Evolutionary conservation across 306 rosid genomes (phyloP).

Genomic region (Clitoria ternatea): DNA sequence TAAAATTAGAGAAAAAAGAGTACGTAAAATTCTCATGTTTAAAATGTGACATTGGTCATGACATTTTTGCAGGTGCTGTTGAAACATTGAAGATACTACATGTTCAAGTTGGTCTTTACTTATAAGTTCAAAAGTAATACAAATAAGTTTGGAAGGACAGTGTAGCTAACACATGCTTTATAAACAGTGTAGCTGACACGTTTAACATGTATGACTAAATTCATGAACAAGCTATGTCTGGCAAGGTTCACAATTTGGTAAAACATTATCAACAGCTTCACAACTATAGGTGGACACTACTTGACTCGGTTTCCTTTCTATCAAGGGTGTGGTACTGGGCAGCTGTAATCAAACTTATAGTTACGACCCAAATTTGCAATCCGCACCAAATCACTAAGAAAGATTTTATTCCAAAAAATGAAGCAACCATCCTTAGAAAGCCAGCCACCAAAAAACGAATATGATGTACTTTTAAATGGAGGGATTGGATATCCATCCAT

Average conservation of each 20-base stretch:
- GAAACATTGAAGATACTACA: slow-evolving; percentile 2
- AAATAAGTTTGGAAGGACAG: not conserved
- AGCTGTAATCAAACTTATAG: not conserved
- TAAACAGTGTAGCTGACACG: not conserved
- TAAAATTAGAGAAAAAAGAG: slow-evolving; percentile 4
- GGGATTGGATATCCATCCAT: too few species aligned
- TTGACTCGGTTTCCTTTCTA: not conserved
- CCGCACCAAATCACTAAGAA: not conserved
- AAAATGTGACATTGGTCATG: not conserved
- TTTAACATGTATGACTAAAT: not conserved
- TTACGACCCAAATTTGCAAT: not conserved
- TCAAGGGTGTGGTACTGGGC: not conserved
- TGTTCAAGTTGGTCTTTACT: not conserved
- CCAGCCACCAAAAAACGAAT: too few species aligned
- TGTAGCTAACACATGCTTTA: not conserved
- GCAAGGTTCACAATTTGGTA: not conserved
- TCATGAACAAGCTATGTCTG: slow-evolving; percentile 1
- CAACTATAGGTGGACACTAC: not conserved
- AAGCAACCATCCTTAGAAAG: not conserved
- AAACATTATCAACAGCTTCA: not conserved
- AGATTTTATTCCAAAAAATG: slow-evolving; percentile 3
- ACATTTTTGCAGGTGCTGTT: not conserved
- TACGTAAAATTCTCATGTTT: not conserved
- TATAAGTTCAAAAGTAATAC: not conserved
- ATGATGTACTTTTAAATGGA: too few species aligned